Evolutionary conservation across 108 stramenopile genomes (phyloP).

Genomic region (Fistulifera pelliculosa): DNA sequence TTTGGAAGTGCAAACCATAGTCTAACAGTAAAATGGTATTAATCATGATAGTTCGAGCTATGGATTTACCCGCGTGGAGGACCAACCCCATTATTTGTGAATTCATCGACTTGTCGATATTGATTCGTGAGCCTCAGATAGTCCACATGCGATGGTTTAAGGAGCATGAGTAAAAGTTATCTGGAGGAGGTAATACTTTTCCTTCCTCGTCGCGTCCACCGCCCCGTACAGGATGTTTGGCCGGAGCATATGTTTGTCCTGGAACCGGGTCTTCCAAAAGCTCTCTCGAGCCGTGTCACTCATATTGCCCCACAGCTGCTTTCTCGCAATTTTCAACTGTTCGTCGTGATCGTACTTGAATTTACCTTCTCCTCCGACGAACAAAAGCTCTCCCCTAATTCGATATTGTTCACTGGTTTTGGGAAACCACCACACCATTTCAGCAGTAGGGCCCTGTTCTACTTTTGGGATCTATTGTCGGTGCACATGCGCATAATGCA

Average conservation of each 20-base stretch:
- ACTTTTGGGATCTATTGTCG: constrained; percentile 66
- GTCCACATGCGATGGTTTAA: constrained; percentile 60
- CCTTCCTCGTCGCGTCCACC: constrained; percentile 61
- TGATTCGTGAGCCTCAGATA: constrained; percentile 72
- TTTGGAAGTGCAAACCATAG: constrained; percentile 39
- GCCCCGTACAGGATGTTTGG: neutral
- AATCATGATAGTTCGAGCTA: neutral
- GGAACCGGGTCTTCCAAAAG: constrained; percentile 38
- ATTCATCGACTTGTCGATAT: constrained; percentile 60
- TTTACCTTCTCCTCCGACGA: constrained; percentile 51
- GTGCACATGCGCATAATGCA: constrained; percentile 78
- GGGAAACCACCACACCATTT: constrained; percentile 88
- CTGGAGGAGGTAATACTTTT: constrained; percentile 60
- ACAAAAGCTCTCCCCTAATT: constrained; percentile 53
- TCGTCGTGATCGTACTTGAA: constrained; percentile 19
- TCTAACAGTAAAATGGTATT: neutral
- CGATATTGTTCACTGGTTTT: constrained; percentile 84
- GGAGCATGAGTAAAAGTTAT: constrained; percentile 73
- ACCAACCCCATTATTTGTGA: neutral
- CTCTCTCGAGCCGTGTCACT: constrained; percentile 67
- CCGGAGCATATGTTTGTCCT: constrained; percentile 35
- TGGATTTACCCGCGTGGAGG: neutral
- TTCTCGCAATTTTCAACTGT: constrained; percentile 33
- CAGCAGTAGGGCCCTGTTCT: constrained; percentile 26
- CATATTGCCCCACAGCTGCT: constrained; percentile 76